Percentiles rank a stretch among this genome's conserved stretches.
These are phyloP conservation scores for Paraphaeosphaeria minitans DNA, from an alignment of 2,329 filamentous ascomycete species.

Conservation along the genomic window DNA sequence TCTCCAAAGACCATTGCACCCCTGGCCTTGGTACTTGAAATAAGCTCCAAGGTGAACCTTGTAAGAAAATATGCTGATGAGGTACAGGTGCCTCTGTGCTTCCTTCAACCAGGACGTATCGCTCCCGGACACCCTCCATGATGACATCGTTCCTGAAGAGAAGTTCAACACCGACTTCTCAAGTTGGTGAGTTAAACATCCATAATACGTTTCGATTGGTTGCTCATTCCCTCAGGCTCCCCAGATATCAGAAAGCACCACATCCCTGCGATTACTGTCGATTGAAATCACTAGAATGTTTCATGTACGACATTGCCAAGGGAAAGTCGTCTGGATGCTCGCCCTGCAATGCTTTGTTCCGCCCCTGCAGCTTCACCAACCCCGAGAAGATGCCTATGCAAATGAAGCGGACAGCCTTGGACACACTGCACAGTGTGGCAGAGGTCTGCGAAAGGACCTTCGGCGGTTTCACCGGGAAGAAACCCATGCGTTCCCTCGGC, in stretches of 20 bases:
- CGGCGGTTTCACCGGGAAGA: conserved; percentile 46
- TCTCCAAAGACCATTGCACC: background rate
- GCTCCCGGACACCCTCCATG: conserved; percentile 13
- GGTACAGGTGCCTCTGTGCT: conserved; percentile 28
- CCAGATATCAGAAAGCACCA: conserved; percentile 52
- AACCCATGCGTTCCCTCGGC: conserved; percentile 43
- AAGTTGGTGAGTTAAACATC: conserved; percentile 33
- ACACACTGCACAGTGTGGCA: conserved; percentile 54
- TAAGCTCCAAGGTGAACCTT: background rate
- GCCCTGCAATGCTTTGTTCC: conserved; percentile 54
- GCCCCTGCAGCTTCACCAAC: conserved; percentile 55
- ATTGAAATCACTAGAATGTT: conserved; percentile 54
- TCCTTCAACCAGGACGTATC: conserved; percentile 21
- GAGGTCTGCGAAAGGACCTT: conserved; percentile 46
- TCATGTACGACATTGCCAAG: conserved; percentile 47
- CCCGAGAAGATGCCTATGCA: conserved; percentile 35
- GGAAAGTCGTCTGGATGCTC: conserved; percentile 51
- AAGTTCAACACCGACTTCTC: conserved; percentile 52
- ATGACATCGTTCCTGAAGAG: conserved; percentile 10
- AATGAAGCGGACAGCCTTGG: conserved; percentile 47
- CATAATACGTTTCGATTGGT: too few species aligned
- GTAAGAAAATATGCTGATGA: conserved; percentile 11
- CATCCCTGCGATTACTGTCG: conserved; percentile 56
- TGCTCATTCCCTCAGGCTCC: conserved; percentile 37
- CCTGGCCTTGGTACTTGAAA: background rate